Evolutionary conservation across 2,329 filamentous ascomycete species (phyloP).

Genomic region (Penicillium vulpinum): DNA sequence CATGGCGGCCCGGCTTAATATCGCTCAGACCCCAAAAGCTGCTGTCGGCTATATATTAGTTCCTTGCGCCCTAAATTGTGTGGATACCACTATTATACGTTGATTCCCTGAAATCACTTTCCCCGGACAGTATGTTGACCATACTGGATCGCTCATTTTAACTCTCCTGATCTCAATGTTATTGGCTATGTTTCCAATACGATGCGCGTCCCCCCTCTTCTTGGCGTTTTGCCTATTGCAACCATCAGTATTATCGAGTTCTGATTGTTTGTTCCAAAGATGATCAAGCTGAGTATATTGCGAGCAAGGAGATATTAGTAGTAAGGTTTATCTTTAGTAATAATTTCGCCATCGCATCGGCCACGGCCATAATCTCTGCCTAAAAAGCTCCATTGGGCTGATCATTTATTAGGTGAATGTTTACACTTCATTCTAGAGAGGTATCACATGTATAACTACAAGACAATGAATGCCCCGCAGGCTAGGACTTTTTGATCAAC

Average conservation of each 20-base stretch:
- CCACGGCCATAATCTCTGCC: background rate
- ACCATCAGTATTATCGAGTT: background rate
- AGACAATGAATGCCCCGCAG: constrained; percentile 4
- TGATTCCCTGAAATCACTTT: background rate
- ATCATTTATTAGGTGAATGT: background rate
- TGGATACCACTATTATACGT: background rate
- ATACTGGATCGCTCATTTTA: background rate
- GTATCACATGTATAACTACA: constrained; percentile 8
- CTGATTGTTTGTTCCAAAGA: too few relatives aligned
- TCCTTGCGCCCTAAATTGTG: background rate
- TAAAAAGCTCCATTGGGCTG: background rate
- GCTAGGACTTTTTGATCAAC: constrained; percentile 4
- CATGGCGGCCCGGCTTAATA: background rate
- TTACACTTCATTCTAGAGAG: constrained; percentile 14
- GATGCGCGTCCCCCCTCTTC: background rate
- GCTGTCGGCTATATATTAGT: background rate
- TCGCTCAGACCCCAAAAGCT: background rate
- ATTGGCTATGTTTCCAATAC: background rate
- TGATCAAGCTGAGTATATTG: background rate
- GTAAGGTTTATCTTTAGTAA: background rate
- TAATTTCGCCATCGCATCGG: too few relatives aligned
- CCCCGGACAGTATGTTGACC: background rate
- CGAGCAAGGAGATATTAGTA: background rate
- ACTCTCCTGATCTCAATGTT: background rate
- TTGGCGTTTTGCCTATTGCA: background rate